Conservation (phyloP, 306 rosid genomes). For the Prunus campanulata region DNA sequence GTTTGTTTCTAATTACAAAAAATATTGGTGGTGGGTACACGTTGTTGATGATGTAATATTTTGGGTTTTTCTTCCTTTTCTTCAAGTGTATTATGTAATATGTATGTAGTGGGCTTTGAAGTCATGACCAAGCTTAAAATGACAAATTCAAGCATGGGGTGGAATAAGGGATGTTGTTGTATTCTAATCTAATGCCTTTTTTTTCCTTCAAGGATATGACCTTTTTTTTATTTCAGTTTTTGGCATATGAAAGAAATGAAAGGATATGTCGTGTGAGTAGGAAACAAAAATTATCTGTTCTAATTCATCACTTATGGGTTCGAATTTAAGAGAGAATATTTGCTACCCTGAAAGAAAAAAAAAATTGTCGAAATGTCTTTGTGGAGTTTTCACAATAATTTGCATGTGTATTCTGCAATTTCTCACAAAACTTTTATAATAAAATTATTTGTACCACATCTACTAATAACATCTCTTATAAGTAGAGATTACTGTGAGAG, state of each 20-base stretch:
- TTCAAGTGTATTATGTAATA: constrained; percentile 8
- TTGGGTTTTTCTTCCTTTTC: neutral
- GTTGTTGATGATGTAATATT: constrained; percentile 5
- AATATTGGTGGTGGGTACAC: constrained; percentile 23
- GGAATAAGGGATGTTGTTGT: neutral
- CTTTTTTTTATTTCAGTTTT: neutral
- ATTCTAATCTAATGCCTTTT: neutral
- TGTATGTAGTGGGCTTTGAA: neutral
- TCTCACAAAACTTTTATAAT: too few species aligned
- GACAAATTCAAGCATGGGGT: constrained; percentile 12
- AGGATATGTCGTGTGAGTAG: too few species aligned
- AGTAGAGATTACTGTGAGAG: neutral
- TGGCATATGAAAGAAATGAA: too few species aligned
- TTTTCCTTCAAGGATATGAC: neutral
- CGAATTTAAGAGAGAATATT: too few species aligned
- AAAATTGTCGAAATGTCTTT: too few species aligned
- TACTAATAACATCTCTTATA: neutral
- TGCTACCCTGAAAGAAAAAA: too few species aligned
- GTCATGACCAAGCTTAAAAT: constrained; percentile 10
- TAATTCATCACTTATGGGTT: too few species aligned
- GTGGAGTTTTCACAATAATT: too few species aligned
- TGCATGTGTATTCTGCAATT: too few species aligned
- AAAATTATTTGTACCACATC: too few species aligned
- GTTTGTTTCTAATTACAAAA: constrained; percentile 8
- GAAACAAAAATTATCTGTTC: too few species aligned